Percentiles rank a stretch among this genome's conserved stretches.
Conservation (phyloP, 2,329 filamentous ascomycete species). For the Stagonosporopsis cucurbitacearum region DNA sequence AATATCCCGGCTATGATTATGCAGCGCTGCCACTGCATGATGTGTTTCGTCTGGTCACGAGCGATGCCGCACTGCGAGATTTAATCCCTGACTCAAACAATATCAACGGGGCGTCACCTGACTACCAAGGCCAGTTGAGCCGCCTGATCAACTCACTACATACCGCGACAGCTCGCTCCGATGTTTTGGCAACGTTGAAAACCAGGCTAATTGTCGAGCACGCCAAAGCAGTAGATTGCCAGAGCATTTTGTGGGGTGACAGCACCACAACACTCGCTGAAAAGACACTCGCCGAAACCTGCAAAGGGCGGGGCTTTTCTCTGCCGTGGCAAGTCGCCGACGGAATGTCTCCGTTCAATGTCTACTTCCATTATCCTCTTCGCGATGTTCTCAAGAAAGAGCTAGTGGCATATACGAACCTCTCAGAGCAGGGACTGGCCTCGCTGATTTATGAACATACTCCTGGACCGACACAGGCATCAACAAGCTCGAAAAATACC, state of each 20-base stretch:
- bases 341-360: conserved; percentile 65
- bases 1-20: conserved; percentile 72
- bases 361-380: conserved; percentile 77
- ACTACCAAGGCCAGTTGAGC: conserved; percentile 43
- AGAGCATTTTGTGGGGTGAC: conserved; percentile 80
- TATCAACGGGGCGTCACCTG: background rate
- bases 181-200: conserved; percentile 74
- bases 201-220: conserved; percentile 70
- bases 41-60: conserved; percentile 48
- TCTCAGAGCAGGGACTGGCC: conserved; percentile 60
- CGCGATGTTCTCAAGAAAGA: conserved; percentile 87
- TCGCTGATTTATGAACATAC: conserved; percentile 43
- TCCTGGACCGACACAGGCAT: conserved; percentile 37
- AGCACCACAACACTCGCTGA: conserved; percentile 89
- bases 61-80: conserved; percentile 30
- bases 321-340: conserved; percentile 84
- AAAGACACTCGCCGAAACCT: conserved; percentile 82
- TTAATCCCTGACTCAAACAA: conserved; percentile 21
- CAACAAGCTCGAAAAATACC: conserved; percentile 72
- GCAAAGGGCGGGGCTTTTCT: conserved; percentile 86
- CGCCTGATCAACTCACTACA: conserved; percentile 68
- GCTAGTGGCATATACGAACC: conserved; percentile 68
- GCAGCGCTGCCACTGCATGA: conserved; percentile 68
- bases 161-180: conserved; percentile 76
- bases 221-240: conserved; percentile 62